These are phyloP conservation scores for Candida buenavistaensis DNA, from an alignment of 1,139 yeast species.

Conservation along the genomic window DNA sequence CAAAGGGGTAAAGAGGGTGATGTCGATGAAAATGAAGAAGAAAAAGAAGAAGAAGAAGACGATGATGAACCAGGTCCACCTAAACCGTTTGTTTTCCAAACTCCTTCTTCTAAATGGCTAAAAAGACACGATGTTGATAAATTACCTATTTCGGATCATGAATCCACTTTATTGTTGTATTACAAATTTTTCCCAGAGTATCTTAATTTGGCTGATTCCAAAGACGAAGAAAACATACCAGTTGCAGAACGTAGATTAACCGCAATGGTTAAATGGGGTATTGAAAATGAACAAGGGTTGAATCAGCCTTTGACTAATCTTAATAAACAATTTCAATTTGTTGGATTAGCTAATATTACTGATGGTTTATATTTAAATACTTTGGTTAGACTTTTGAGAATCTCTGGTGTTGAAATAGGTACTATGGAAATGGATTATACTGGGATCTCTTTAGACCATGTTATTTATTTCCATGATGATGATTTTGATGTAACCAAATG, in stretches of 20 bases:
- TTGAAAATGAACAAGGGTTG: constrained; percentile 21
- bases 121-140: constrained; percentile 19
- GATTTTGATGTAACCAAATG: constrained; percentile 55
- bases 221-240: constrained; percentile 24
- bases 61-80: constrained; percentile 22
- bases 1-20: constrained; percentile 17
- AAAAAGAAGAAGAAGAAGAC: constrained; percentile 23
- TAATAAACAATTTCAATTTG: constrained; percentile 42
- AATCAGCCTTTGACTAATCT: constrained; percentile 16
- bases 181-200: constrained; percentile 45
- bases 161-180: constrained; percentile 21
- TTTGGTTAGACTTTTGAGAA: constrained; percentile 28
- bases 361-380: constrained; percentile 60
- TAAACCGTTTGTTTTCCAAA: constrained; percentile 41
- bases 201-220: constrained; percentile 23
- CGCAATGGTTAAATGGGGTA: constrained; percentile 45
- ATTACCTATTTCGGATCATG: constrained; percentile 18
- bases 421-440: constrained; percentile 32
- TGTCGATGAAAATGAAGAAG: constrained; percentile 26
- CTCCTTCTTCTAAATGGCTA: constrained; percentile 36
- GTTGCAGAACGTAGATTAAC: constrained; percentile 40
- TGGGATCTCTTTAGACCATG: constrained; percentile 67
- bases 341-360: constrained; percentile 61
- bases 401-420: constrained; percentile 21
- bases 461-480: constrained; percentile 64